phyloP scores from a whole-genome alignment of 2,329 filamentous ascomycete genomes.

The Aureobasidium sp. region DNA sequence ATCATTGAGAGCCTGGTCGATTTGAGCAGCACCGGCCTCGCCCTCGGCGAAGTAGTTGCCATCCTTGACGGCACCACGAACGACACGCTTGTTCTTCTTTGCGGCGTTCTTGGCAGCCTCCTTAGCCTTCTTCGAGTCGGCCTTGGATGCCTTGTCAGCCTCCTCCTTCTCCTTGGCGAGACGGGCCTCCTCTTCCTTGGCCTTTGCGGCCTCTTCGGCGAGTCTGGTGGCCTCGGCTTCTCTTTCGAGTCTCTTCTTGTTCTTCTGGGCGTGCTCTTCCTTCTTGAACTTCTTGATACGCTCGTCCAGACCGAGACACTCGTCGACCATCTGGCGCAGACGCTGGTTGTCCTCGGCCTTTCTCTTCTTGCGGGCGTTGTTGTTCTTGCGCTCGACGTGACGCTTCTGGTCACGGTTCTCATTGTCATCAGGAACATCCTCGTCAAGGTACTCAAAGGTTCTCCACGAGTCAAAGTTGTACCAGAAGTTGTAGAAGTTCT shows the following conservation, averaged over 20 bases:
- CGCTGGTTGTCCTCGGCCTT: constrained; percentile 96
- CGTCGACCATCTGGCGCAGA: constrained; percentile 82
- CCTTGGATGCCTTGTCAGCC: constrained; percentile 73
- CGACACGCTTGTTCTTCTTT: constrained; percentile 99
- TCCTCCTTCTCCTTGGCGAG: constrained; percentile 77
- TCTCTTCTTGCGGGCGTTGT: constrained; percentile 96
- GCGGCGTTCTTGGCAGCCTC: constrained; percentile 97
- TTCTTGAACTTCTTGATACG: constrained; percentile 97
- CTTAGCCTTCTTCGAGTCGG: constrained; percentile 88
- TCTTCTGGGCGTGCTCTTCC: constrained; percentile 85
- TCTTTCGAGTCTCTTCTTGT: constrained; percentile 84
- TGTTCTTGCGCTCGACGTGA: constrained; percentile 96
- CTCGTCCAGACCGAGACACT: constrained; percentile 75
- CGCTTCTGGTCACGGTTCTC: constrained; percentile 99
- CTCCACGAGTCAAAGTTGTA: constrained; percentile 99
- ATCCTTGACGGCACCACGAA: constrained; percentile 90
- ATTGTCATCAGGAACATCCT: constrained; percentile 97
- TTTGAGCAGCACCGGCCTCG: constrained; percentile 66
- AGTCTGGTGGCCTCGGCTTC: constrained; percentile 86
- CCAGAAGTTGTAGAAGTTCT: constrained; percentile 98
- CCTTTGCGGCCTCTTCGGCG: constrained; percentile 73
- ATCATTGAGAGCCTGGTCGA: constrained; percentile 76
- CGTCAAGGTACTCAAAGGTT: constrained; percentile 95
- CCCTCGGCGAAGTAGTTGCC: constrained; percentile 81
- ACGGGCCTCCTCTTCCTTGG: constrained; percentile 76